Conservation (phyloP, 2,329 filamentous ascomycete species). For the Xylaria sp. region DNA sequence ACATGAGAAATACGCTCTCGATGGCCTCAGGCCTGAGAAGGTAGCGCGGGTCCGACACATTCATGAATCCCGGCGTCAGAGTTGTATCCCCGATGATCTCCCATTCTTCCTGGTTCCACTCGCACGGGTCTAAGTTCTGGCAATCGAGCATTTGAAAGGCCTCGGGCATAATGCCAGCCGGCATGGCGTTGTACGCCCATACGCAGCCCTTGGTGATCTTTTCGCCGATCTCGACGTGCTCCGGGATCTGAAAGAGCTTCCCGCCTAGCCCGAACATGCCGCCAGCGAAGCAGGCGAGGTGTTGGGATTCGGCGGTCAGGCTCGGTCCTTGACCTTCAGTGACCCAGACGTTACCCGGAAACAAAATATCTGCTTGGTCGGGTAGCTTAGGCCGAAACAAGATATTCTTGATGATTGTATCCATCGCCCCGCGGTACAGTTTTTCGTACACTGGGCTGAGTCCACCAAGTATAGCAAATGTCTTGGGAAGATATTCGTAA, state of each 20-base stretch:
- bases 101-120: slow-evolving; percentile 54
- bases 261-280: slow-evolving; percentile 60
- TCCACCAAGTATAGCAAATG: slow-evolving; percentile 74
- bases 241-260: slow-evolving; percentile 56
- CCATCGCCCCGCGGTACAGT: slow-evolving; percentile 71
- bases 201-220: slow-evolving; percentile 65
- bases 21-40: slow-evolving; percentile 63
- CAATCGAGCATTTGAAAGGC: slow-evolving; percentile 60
- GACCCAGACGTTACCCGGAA: slow-evolving; percentile 59
- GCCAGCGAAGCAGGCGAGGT: slow-evolving; percentile 60
- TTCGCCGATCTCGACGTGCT: slow-evolving; percentile 59
- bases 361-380: slow-evolving; percentile 69
- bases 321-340: slow-evolving; percentile 40
- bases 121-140: slow-evolving; percentile 50
- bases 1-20: slow-evolving; percentile 64
- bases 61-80: slow-evolving; percentile 69
- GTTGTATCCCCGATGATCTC: slow-evolving; percentile 38
- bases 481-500: slow-evolving; percentile 71
- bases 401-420: slow-evolving; percentile 68
- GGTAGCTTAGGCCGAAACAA: slow-evolving; percentile 77
- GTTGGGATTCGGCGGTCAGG: slow-evolving; percentile 52
- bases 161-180: slow-evolving; percentile 69
- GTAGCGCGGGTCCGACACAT: slow-evolving; percentile 61
- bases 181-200: slow-evolving; percentile 66
- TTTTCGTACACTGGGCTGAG: slow-evolving; percentile 67